Evolutionary conservation across 2,329 filamentous ascomycete genomes (phyloP), one percentile per base, ranked within the genome.

Genomic region (Dothistroma septosporum): DNA sequence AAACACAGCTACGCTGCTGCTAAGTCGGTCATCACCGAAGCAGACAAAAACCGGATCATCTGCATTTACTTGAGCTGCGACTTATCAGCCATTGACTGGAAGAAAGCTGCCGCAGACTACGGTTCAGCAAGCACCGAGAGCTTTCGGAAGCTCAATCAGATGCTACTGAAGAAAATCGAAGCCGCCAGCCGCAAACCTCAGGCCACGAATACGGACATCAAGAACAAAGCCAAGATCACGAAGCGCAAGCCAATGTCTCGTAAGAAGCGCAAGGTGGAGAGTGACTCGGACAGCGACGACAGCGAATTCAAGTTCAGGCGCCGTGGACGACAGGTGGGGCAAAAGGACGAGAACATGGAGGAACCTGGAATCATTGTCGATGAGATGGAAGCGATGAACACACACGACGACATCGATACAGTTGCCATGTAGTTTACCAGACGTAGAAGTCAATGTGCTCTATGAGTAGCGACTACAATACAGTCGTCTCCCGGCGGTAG

Each of bases 11-110:
- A 22, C 35, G n/a, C 44, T 44, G 33, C 41, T 22, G 53, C 53
- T 2, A 55, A 55, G 16, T 32, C 35, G 10, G 33, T 55, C 32
- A 21, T 49, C 22, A 50, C 46, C 24, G 55, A 50, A n/a, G 24
- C 41, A 11, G 41, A 57, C 41, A 57, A 48, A 4, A 49, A 57
- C 11, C 41, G 55, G 11, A 57, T 57, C n/a, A 21, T 41, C 33
- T 55, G 53, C 21, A 41, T 55, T 8, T 55, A 46, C 16, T 21
- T 55, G 10, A 55, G 53, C 12, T 41, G 53, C 53, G 11, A 55
- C 10, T 3, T 12, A 12, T 7, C 53, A 24, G 19, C 53, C 4
- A 46, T 55, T 2, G 33, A 55, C 9, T 55, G 53, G 53, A 14
- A 44, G 10, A 41, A 46, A 44, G 53, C 35, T 14, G 28, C 32